phyloP scores from a whole-genome alignment of 177 flowering plant genomes.

The Telopea speciosissima region DNA sequence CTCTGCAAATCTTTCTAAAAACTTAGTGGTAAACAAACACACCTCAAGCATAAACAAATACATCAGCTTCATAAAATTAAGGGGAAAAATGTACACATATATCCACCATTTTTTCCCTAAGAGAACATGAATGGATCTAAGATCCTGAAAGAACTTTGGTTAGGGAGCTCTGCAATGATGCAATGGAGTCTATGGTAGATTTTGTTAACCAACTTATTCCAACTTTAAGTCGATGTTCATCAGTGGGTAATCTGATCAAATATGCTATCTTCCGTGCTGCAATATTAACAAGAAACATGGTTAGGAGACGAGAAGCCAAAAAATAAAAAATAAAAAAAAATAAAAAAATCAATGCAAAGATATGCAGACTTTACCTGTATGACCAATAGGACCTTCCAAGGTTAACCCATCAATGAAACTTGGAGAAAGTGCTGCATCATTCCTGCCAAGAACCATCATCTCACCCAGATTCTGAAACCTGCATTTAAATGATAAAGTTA shows the following conservation, averaged over 20 bases:
- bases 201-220: constrained; percentile 86
- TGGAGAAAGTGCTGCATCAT: constrained; percentile 85
- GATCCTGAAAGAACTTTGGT: constrained; percentile 49
- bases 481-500: constrained; percentile 4
- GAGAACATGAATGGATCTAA: constrained; percentile 15
- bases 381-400: constrained; percentile 83
- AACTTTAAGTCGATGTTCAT: constrained; percentile 82
- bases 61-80: not conserved
- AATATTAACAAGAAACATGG: constrained; percentile 6
- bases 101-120: not conserved
- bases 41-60: not conserved
- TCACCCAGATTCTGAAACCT: constrained; percentile 92
- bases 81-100: not conserved
- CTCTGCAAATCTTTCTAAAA: too few relatives aligned
- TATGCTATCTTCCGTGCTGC: constrained; percentile 89
- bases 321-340: too few relatives aligned
- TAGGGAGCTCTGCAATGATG: constrained; percentile 55
- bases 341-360: not conserved
- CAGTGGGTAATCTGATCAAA: constrained; percentile 78
- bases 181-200: constrained; percentile 71
- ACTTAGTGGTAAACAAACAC: too few relatives aligned
- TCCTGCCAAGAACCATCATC: constrained; percentile 90
- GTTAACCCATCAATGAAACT: constrained; percentile 86
- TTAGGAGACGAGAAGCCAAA: not conserved
- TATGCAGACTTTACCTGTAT: constrained; percentile 43